phyloP scores from a whole-genome alignment of 371 early-diverging fungal genomes.

The Apophysomyces ossiformis region DNA sequence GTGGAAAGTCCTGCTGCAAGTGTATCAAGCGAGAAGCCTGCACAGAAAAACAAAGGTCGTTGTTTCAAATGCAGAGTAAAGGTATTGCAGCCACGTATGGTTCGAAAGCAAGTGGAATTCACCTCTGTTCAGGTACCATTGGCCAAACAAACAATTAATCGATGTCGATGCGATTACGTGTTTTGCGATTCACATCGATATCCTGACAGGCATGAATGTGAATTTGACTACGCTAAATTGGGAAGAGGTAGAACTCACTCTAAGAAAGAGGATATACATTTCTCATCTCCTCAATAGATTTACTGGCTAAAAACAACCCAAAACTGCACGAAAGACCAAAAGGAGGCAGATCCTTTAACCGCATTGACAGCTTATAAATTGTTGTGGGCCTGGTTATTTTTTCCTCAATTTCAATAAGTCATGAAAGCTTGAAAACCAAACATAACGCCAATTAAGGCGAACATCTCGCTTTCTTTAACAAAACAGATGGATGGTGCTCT shows the following conservation, averaged over 20 bases:
- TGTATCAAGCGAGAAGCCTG: constrained; percentile 37
- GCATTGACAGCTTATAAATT: constrained; percentile 60
- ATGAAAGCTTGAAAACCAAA: too few species aligned
- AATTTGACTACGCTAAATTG: constrained; percentile 73
- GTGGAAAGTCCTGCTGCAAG: constrained; percentile 22
- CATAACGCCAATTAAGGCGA: too few species aligned
- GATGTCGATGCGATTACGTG: constrained; percentile 80
- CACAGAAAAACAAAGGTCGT: constrained; percentile 73
- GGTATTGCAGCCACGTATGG: constrained; percentile 30
- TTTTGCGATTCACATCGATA: constrained; percentile 83
- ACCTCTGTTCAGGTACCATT: constrained; percentile 61
- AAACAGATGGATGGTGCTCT: too few species aligned
- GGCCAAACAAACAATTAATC: constrained; percentile 83
- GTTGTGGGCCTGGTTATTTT: too few species aligned
- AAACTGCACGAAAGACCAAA: constrained; percentile 76
- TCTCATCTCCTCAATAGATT: constrained; percentile 37
- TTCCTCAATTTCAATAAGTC: too few species aligned
- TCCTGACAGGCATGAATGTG: constrained; percentile 79
- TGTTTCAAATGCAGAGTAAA: constrained; percentile 78
- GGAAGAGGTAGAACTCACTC: constrained; percentile 51
- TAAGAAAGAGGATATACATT: background rate
- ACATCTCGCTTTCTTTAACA: too few species aligned
- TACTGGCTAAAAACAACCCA: constrained; percentile 79
- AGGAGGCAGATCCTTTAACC: constrained; percentile 77
- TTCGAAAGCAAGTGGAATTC: background rate